phyloP scores from a whole-genome alignment of 2,329 filamentous ascomycete species.

The Talaromyces verruculosus region DNA sequence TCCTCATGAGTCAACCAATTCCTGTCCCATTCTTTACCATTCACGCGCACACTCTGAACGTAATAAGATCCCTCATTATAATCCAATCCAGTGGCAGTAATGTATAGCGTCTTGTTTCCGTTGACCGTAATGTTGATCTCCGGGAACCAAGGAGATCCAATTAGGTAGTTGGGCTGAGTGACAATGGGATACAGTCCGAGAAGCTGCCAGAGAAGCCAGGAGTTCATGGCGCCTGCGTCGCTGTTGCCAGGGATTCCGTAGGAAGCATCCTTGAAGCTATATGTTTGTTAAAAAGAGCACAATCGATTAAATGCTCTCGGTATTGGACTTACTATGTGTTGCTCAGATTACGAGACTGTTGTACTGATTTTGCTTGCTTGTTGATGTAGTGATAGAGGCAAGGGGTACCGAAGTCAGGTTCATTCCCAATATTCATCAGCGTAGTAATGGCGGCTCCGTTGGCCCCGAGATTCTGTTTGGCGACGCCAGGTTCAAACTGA shows the following conservation, averaged over 20 bases:
- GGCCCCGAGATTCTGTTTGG: slow-evolving; percentile 31
- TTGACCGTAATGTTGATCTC: slow-evolving; percentile 38
- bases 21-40: slow-evolving; percentile 52
- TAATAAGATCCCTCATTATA: slow-evolving; percentile 44
- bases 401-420: slow-evolving; percentile 65
- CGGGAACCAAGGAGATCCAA: slow-evolving; percentile 49
- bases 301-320: neutral
- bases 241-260: slow-evolving; percentile 66
- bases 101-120: slow-evolving; percentile 42
- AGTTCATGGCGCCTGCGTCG: slow-evolving; percentile 59
- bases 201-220: slow-evolving; percentile 54
- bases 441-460: slow-evolving; percentile 44
- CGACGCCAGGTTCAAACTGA: slow-evolving; percentile 46
- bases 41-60: slow-evolving; percentile 56
- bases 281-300: neutral
- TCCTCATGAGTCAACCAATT: slow-evolving; percentile 60
- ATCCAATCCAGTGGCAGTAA: slow-evolving; percentile 48
- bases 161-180: slow-evolving; percentile 50
- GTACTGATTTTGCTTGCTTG: slow-evolving; percentile 63
- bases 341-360: slow-evolving; percentile 59
- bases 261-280: slow-evolving; percentile 54
- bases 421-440: slow-evolving; percentile 62
- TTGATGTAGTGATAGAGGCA: slow-evolving; percentile 70
- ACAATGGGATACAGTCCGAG: slow-evolving; percentile 52
- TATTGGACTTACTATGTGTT: slow-evolving; percentile 47